Evolutionary conservation across 495 filamentous ascomycete species (phyloP), one percentile per base, ranked within the genome.

Genomic region (Bacidia gigantensis): DNA sequence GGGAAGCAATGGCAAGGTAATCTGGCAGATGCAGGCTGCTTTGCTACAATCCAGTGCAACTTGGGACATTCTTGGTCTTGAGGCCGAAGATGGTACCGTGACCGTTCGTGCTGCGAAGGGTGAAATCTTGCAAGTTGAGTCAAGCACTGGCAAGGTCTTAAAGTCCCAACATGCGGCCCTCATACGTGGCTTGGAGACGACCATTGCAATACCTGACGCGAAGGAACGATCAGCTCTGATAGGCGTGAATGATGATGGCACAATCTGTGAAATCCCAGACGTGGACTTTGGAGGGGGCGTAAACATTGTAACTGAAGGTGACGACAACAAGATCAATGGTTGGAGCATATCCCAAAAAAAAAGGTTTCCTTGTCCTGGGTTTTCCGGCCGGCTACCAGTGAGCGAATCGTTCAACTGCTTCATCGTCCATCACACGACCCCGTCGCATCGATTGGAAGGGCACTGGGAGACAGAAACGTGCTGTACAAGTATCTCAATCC

Each of bases 401-500:
- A 95, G 66, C 72, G 70, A 52, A 79, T 95, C 48, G 67, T 80
- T 38, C 68, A 72, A 29, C 73, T 89, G 25, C 80, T 78, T 12
- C 67, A 80, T 23, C 75, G 86, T 26, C 81, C 87, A 12, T 58
- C 73, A 5, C 82, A 92, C 57, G 90, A 97, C 55, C 87, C 87
- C 2, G 82, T 95, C 41, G 90, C 93, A 10, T 96, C 92, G 0
- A 95, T 99, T 52, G 92, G 93, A 43, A 84, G 86, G 53, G 92
- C 95, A 18, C 78, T 97, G 26, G 89, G 87, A 47, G 82, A 97
- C 60, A 82, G 92, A 18, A 83, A 81, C 1, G 92, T 99, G 39
- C 74, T 94, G 54, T 99, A 97, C 77, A 99, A 99, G 69, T 96
- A 96, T 64, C 70, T 99, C 22, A 92, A 89, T 67, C 82, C 86